These are phyloP conservation scores for Chrysochromulina tobinii DNA, from an alignment of 78 protist genomes.

Conservation along the genomic window DNA sequence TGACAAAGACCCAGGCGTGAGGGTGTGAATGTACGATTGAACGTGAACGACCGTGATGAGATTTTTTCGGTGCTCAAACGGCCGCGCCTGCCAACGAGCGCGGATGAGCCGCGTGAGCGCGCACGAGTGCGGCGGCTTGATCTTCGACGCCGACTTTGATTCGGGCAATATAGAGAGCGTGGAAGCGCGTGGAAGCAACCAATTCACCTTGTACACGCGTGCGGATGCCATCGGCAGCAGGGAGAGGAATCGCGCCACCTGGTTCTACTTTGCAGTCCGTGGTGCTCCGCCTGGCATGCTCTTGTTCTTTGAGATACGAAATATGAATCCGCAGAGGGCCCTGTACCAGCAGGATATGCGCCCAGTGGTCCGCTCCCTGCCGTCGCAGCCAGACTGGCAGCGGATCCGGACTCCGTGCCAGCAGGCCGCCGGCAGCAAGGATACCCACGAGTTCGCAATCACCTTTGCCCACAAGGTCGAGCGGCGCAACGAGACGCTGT, in stretches of 20 bases:
- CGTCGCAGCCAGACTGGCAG: constrained; percentile 7
- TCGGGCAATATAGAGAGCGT: constrained; percentile 10
- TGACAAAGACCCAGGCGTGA: too few relatives aligned
- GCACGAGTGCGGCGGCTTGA: neutral
- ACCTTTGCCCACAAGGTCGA: neutral
- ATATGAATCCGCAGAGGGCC: constrained; percentile 31
- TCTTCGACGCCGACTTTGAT: neutral
- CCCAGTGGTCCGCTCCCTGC: constrained; percentile 5
- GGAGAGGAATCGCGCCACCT: neutral
- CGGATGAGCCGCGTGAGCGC: too few relatives aligned
- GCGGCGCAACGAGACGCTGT: neutral
- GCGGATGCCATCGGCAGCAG: constrained; percentile 23
- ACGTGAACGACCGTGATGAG: too few relatives aligned
- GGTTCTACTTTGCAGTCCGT: constrained; percentile 23
- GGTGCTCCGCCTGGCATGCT: neutral
- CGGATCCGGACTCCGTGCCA: neutral
- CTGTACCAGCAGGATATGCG: constrained; percentile 35
- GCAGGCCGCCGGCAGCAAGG: neutral
- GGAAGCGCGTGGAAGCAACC: neutral
- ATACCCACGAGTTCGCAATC: neutral
- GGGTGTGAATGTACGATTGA: too few relatives aligned
- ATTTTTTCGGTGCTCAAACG: too few relatives aligned
- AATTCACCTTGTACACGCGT: neutral
- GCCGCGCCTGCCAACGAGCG: too few relatives aligned
- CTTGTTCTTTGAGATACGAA: neutral